Base-by-base conservation (phyloP, 257 asterid species). In the Penstemon eatonii region DNA sequence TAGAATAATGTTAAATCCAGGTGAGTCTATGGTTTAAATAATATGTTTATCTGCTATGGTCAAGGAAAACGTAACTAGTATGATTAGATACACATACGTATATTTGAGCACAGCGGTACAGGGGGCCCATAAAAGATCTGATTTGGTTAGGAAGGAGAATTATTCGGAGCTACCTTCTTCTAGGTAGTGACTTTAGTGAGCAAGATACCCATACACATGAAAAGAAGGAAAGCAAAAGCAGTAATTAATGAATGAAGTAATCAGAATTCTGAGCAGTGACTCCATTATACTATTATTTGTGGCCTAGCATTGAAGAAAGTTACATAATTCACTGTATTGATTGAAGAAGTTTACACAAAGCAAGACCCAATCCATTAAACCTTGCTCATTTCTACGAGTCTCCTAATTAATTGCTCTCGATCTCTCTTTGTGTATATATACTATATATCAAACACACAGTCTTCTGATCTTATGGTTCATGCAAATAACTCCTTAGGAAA, bases 61-160 rank as follows among this genome's bases (percentile, higher is more conserved):
- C 12, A 59, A 37, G 47, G 12, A 39, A 33, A 60, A 60, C 13
- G 9, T 12, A 40, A 5, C 33, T 12, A 5, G 13, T 39, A 6
- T 60, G 9, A 59, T 25, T 39, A 60, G 65, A 44, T 40, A 49
- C 38, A 3, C 15, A 60, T 7, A 63, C 12, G 10, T 18, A 63
- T 74, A 62, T 54, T 72, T 63, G 73, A 38, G 13, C 33, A 60
- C 15, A 49, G 50, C 44, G 13, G 54, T 42, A 68, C 72, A 63
- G 53, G 63, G 76, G 67, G 49, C 76, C 76, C 76, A 60, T 56
- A 40, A 33, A 47, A 71, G 81, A 72, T 72, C 25, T 47, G 71
- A 61, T 63, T 62, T 60, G 66, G 33, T 51, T 44, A 64, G 72
- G 52, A 6, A 6, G 63, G 42, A 15, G 18, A 15, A 15, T 15